Evolutionary conservation across 164 flowering plant genomes (phyloP).

Genomic region (Liquidambar formosana): DNA sequence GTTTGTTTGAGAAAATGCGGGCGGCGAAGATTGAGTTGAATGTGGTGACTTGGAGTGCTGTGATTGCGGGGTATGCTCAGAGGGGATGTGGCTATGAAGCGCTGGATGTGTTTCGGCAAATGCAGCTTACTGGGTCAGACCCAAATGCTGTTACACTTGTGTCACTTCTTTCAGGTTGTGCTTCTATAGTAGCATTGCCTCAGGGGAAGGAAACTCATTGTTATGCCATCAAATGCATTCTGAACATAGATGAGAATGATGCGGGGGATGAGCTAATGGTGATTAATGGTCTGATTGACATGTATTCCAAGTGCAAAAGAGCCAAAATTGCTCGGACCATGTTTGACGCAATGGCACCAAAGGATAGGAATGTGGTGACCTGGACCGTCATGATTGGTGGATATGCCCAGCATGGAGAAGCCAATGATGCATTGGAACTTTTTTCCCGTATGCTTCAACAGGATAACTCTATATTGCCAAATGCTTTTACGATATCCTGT

Average conservation of each 20-base stretch:
- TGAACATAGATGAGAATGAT: constrained; percentile 30
- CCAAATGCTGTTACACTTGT: constrained; percentile 68
- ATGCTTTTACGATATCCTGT: constrained; percentile 68
- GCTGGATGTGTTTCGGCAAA: constrained; percentile 51
- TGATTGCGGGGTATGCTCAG: constrained; percentile 70
- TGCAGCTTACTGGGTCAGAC: constrained; percentile 41
- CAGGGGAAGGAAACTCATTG: constrained; percentile 70
- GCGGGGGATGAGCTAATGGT: constrained; percentile 52
- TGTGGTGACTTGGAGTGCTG: constrained; percentile 81
- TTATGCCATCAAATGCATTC: constrained; percentile 35
- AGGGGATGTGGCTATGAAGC: constrained; percentile 62
- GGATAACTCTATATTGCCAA: constrained; percentile 32
- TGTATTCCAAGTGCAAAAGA: constrained; percentile 66
- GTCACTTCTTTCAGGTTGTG: constrained; percentile 70
- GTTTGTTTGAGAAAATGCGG: constrained; percentile 52
- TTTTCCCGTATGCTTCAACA: constrained; percentile 49
- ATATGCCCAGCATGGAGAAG: constrained; percentile 69
- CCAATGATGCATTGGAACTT: constrained; percentile 55
- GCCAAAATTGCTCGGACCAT: constrained; percentile 30
- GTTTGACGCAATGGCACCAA: constrained; percentile 34
- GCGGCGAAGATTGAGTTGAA: constrained; percentile 46
- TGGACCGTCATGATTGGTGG: constrained; percentile 89
- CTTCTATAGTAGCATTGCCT: constrained; percentile 50
- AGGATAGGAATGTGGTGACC: constrained; percentile 62
- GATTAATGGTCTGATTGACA: constrained; percentile 62